Conservation (phyloP, 78 protist species). For the Trichosphaerium sp. region DNA sequence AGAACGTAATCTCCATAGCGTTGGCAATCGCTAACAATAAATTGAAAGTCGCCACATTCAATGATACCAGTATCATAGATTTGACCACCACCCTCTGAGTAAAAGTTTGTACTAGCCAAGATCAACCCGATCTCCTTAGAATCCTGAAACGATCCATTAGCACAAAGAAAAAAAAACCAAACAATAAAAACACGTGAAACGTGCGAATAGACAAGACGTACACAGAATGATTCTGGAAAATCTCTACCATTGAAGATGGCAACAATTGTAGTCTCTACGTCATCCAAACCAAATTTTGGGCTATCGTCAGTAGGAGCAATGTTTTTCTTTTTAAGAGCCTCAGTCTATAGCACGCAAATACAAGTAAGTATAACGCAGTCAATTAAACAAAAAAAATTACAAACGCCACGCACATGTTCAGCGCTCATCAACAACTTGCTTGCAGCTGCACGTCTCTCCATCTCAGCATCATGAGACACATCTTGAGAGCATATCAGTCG, state of each 20-base stretch:
- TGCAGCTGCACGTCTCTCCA: too few relatives aligned
- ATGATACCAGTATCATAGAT: slow-evolving; percentile 74
- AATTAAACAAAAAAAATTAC: not conserved
- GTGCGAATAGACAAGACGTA: not conserved
- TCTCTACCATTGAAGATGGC: slow-evolving; percentile 59
- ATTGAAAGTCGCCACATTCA: slow-evolving; percentile 6
- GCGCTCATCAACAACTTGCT: too few relatives aligned
- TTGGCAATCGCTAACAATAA: slow-evolving; percentile 54
- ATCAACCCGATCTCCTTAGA: slow-evolving; percentile 43
- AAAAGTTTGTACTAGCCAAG: slow-evolving; percentile 72
- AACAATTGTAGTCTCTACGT: slow-evolving; percentile 26
- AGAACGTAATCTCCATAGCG: slow-evolving; percentile 76
- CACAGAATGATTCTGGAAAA: slow-evolving; percentile 31
- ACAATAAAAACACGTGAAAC: too few relatives aligned
- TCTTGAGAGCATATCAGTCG: too few relatives aligned
- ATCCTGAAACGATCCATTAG: too few relatives aligned
- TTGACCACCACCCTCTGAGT: slow-evolving; percentile 95
- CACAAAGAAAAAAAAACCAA: too few relatives aligned
- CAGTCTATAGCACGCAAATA: slow-evolving; percentile 12
- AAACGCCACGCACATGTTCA: too few relatives aligned
- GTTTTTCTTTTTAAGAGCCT: slow-evolving; percentile 4
- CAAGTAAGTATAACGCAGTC: too few relatives aligned
- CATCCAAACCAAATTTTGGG: slow-evolving; percentile 46
- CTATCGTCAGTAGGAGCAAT: slow-evolving; percentile 71
- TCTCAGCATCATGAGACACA: too few relatives aligned